Conservation (phyloP, 1,284 basidiomycete species). For the Phaffia rhodozyma region DNA sequence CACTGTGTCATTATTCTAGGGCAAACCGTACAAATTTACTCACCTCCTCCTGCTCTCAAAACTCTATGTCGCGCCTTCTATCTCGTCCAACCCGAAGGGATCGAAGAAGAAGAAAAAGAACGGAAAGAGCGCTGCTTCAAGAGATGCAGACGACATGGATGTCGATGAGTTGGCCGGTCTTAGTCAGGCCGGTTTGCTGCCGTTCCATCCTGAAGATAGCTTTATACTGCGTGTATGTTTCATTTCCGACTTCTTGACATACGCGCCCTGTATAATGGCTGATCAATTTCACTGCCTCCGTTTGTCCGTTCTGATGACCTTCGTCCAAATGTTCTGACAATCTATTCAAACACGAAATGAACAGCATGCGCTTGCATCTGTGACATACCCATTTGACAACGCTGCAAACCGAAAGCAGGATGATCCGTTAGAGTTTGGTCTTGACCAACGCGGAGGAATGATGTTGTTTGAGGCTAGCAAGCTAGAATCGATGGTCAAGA, state of each 20-base stretch:
- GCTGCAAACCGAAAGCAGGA: conserved; percentile 54
- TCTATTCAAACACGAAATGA: not conserved
- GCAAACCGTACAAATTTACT: conserved; percentile 54
- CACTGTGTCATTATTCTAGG: conserved; percentile 37
- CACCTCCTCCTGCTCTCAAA: conserved; percentile 63
- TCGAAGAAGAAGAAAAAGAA: conserved; percentile 45
- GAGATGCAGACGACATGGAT: conserved; percentile 7
- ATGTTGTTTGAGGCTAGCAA: conserved; percentile 48
- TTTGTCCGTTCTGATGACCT: not conserved
- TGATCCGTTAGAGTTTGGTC: conserved; percentile 48
- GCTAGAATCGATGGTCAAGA: conserved; percentile 31
- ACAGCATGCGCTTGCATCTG: conserved; percentile 49
- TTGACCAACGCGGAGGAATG: conserved; percentile 62
- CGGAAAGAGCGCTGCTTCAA: conserved; percentile 29
- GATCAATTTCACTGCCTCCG: not conserved
- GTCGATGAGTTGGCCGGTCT: not conserved
- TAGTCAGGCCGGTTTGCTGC: conserved; percentile 22
- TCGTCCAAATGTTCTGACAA: not conserved
- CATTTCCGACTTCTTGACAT: not conserved
- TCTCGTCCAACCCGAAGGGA: conserved; percentile 20
- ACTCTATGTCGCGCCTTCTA: conserved; percentile 42
- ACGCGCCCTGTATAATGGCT: not conserved
- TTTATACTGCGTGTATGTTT: conserved; percentile 50
- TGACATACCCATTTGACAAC: conserved; percentile 56
- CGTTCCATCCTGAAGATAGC: conserved; percentile 67